Evolutionary conservation across 208 protist species (phyloP), one percentile per base, ranked within the genome.

Genomic region (Acanthamoeba healyi): DNA sequence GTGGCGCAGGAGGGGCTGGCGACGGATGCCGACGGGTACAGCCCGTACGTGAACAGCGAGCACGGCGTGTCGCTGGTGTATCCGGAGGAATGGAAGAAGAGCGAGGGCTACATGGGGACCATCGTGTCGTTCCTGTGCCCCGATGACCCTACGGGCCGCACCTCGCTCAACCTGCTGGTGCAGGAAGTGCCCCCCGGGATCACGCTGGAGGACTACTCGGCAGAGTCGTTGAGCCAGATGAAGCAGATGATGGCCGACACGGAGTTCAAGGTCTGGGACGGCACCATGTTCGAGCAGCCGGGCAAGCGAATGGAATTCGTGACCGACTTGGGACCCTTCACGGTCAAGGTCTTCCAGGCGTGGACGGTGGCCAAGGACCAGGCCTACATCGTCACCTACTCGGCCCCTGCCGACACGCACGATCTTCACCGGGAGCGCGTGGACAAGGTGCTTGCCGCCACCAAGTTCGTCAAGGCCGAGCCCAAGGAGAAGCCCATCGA

Each of bases 401-500:
- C 77, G 12, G 77, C 77, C 2, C 77, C 77, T 5, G 77, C 77
- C 17, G 77, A 86, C 42, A 49, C 29, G 24, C 77, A 86, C 77
- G 77, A 86, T 38, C 1, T 14, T 3, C 34, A 86, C 42, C 77
- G 77, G 29, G 42, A 86, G 42, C 44, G 26, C 24, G 77, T 86
- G 42, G 77, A 86, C 10, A 86, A 86, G 77, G 34, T 86, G n/a
- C 4, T 86, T 7, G 42, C 22, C 42, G 54, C 77, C 29, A 86
- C 49, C n/a, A 58, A 86, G 42, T 86, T 86, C 34, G 77, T 86
- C 44, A 58, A 49, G 77, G 77, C 77, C 77, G 49, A 49, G 42
- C 77, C 77, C 44, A 49, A 86, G 29, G 77, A 86, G 44, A 86
- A 86, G 77, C 77, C 77, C 24, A 86, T 86, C 42, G 77, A 86